These are phyloP conservation scores for Leccinum olivaceopallidum DNA, from an alignment of 768 basidiomycete genomes.

Conservation along the genomic window DNA sequence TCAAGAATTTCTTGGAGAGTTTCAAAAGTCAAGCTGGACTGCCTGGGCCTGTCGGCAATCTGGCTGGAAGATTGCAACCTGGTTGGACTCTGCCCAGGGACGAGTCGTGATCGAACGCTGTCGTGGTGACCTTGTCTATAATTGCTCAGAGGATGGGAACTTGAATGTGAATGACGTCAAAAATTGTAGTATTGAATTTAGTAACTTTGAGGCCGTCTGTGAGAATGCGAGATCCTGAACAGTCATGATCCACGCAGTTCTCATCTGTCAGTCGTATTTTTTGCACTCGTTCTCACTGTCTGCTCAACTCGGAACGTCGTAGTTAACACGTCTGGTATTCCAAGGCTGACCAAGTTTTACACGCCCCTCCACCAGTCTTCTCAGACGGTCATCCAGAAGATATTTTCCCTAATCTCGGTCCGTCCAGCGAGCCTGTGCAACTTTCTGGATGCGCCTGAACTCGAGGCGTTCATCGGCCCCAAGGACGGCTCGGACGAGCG, in stretches of 20 bases:
- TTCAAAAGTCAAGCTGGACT: constrained; percentile 90
- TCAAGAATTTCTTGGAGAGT: constrained; percentile 97
- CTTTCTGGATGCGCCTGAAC: constrained; percentile 91
- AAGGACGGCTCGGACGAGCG: constrained; percentile 54
- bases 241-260: constrained; percentile 82
- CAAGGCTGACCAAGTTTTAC: constrained; percentile 87
- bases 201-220: background rate
- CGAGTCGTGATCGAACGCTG: constrained; percentile 34
- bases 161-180: background rate
- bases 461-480: constrained; percentile 69
- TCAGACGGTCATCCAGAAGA: constrained; percentile 78
- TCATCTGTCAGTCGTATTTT: constrained; percentile 63
- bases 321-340: constrained; percentile 94
- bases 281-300: constrained; percentile 17
- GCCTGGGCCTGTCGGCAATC: constrained; percentile 88
- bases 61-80: constrained; percentile 81
- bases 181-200: background rate
- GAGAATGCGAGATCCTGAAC: background rate
- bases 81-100: constrained; percentile 78
- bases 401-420: constrained; percentile 83
- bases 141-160: background rate
- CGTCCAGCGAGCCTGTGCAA: constrained; percentile 88
- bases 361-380: constrained; percentile 64
- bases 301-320: constrained; percentile 23
- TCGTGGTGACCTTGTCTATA: background rate